Base-by-base conservation (phyloP, 176 grass and related monocot species). In the Zoysia pacifica region DNA sequence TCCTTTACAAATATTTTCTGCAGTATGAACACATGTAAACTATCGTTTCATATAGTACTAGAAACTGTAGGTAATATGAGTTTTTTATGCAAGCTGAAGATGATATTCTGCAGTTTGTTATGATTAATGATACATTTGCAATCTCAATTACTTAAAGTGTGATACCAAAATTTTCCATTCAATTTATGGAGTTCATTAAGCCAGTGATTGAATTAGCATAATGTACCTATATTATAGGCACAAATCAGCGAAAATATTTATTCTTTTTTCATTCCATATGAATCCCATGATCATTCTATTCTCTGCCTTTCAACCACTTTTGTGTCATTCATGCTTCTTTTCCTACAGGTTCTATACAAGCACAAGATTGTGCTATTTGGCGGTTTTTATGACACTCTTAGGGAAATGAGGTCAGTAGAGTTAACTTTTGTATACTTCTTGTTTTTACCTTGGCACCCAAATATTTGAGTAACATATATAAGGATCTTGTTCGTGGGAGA, bases 301-400 rank as follows among this genome's bases (percentile, higher is more conserved):
- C 2, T 49, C 10, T 49, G 5, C 10, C 43, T 35, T 83, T 70
- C 70, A 48, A 56, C 46, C 41, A 70, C 28, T 72, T 51, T 63
- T 62, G 74, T 62, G 55, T 11, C 43, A 78, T 79, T 49, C 3
- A 35, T 62, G 64, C 65, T 75, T 83, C 76, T 82, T 90, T 83
- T 79, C 49, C 38, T 70, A 44, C 81, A 98, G 95, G 84, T 98
- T 65, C 82, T 98, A n/a, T 98, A 93, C 78, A 98, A 98, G 79
- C 95, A 98, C 88, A 98, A 98, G 83, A 90, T 98, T 76, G 81
- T 98, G 54, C 85, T 94, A 83, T 94, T 94, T 91, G 95, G 95
- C 56, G 95, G 95, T 60, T 98, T 98, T 91, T 98, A 98, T 65
- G 95, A 98, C 67, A 98, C 95, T 64, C 95, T 94, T 75, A 90